Conservation (phyloP, 176 grass and related monocot species). For the Zea mays region DNA sequence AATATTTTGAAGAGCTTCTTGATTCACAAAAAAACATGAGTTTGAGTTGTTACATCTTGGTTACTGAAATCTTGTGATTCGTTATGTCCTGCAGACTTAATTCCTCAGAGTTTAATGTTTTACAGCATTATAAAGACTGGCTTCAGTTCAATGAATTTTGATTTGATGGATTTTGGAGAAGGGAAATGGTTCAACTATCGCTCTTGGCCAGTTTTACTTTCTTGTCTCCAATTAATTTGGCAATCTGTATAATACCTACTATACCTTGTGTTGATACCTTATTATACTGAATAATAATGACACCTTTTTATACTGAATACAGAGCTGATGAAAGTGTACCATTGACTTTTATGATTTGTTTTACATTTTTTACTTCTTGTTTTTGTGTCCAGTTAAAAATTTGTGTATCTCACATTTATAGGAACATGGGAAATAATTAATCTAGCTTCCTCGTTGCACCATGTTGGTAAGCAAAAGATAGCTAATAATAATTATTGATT, state of each 20-base stretch:
- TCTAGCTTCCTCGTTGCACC: conserved; percentile 63
- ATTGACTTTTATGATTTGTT: neutral
- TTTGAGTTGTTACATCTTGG: neutral
- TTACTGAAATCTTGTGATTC: neutral
- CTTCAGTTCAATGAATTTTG: neutral
- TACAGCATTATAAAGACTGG: neutral
- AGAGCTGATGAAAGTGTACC: neutral
- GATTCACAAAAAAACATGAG: no score
- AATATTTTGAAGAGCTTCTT: no score
- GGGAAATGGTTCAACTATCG: neutral
- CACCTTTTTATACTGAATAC: neutral
- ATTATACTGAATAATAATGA: no score
- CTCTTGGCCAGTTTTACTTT: neutral
- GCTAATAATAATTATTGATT: neutral
- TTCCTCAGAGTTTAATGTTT: neutral
- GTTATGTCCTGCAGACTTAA: neutral
- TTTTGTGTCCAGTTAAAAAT: neutral
- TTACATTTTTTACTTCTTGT: neutral
- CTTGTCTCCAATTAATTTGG: neutral
- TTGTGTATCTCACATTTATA: conserved; percentile 27
- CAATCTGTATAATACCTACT: neutral
- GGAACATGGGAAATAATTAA: conserved; percentile 93
- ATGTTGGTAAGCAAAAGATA: conserved; percentile 54
- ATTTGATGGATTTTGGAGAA: neutral
- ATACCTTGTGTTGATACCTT: neutral